Base-by-base conservation (phyloP, 441 rosid genomes). In the Pelargonium fulgidum region DNA sequence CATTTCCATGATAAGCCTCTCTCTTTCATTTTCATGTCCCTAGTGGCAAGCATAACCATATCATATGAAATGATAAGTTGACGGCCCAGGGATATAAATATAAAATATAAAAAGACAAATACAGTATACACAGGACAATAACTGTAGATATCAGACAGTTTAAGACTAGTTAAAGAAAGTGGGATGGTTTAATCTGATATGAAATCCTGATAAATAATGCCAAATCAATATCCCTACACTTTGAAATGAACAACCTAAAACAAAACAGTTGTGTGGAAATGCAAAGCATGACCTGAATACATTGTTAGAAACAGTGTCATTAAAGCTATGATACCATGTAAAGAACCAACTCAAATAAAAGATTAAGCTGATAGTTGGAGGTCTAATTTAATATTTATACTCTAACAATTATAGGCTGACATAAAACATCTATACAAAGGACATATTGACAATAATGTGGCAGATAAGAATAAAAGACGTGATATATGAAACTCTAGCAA, bases 1-100 rank as follows among this genome's bases (percentile, higher is more conserved):
- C 83, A 85, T 87, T 80, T 95, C 97, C 99, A 95, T 89, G 73
- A 87, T 75, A 68, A 92, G 90, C 76, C 81, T 90, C 80, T 95
- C 97, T 42, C 74, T 86, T 83, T 92, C 92, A 76, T 87, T 90
- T 80, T 78, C 89, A 81, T 88, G 94, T 54, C 86, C 85, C 96
- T 95, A 66, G 58, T 52, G 65, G 69, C 70, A 73, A 73, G 58
- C 56, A 66, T 75, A 69, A 79, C 39, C 73, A 75, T 62, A 71
- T 8, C 58, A 22, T 63, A 70, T 44, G 59, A 42, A n/a, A 45
- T 71, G 56, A 68, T 48, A n/a, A 19, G 41, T 16, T 61, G 0
- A 63, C 62, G 19, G 14, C 20, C 19, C 42, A 62, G 17, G 65
- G 64, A 47, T 61, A 65, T 45, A 67, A 63, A 42, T 2, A 52